Percentiles rank a stretch among this genome's conserved stretches.
Conservation (phyloP, 1,284 basidiomycete genomes). For the Ceratorhiza oryzae-sativae region DNA sequence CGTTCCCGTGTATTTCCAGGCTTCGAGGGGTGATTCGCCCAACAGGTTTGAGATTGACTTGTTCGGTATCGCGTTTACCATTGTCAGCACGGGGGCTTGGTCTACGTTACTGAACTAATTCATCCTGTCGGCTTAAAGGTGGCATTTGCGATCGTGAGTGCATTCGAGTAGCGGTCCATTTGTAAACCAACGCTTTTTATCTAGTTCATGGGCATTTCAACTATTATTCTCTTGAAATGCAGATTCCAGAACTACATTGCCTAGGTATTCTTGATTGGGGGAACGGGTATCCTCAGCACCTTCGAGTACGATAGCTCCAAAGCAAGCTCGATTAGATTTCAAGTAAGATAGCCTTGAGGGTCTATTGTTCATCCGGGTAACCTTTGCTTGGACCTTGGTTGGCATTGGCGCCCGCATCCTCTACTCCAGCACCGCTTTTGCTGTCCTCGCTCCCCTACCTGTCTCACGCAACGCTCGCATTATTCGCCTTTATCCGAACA, state of each 20-base stretch:
- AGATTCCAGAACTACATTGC: slow-evolving; percentile 53
- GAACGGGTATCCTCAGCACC: slow-evolving; percentile 52
- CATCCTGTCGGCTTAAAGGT: slow-evolving; percentile 13
- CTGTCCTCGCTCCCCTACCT: slow-evolving; percentile 46
- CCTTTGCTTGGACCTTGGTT: slow-evolving; percentile 44
- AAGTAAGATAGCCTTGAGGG: slow-evolving; percentile 43
- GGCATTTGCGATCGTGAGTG: slow-evolving; percentile 36
- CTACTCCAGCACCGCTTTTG: slow-evolving; percentile 47
- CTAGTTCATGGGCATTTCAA: slow-evolving; percentile 48
- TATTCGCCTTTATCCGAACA: slow-evolving; percentile 46
- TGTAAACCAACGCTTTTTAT: background rate
- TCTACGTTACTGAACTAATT: background rate
- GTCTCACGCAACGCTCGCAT: slow-evolving; percentile 46
- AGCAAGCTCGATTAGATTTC: slow-evolving; percentile 51
- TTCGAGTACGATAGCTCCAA: slow-evolving; percentile 50
- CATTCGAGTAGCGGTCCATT: background rate
- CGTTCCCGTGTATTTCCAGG: slow-evolving; percentile 58
- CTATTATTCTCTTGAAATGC: slow-evolving; percentile 48
- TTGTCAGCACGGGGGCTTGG: slow-evolving; percentile 40
- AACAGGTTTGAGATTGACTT: slow-evolving; percentile 55
- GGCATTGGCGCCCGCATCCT: slow-evolving; percentile 51
- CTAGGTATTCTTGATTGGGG: slow-evolving; percentile 53
- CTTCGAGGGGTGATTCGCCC: slow-evolving; percentile 55
- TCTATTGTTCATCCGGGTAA: background rate
- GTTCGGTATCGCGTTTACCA: slow-evolving; percentile 50